Percentiles rank a stretch among this genome's conserved stretches.
These are phyloP conservation scores for Coprinopsis sp. DNA, from an alignment of 768 basidiomycete genomes.

Conservation along the genomic window DNA sequence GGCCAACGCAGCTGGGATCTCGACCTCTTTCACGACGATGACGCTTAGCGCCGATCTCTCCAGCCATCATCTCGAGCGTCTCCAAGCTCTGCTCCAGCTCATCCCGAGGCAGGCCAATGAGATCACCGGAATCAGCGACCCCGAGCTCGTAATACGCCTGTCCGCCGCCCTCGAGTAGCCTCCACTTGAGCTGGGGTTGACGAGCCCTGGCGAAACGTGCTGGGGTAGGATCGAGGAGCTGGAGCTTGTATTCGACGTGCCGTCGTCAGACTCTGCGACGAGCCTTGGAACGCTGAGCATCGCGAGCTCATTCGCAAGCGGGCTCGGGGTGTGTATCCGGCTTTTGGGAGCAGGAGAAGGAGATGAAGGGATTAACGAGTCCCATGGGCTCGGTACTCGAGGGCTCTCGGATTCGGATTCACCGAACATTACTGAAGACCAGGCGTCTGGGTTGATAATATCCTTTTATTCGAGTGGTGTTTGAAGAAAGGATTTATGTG, in stretches of 20 bases:
- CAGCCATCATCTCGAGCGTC: slow-evolving; percentile 91
- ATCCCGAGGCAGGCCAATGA: slow-evolving; percentile 68
- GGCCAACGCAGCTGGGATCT: slow-evolving; percentile 57
- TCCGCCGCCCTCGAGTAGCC: slow-evolving; percentile 79
- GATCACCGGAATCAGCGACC: slow-evolving; percentile 82
- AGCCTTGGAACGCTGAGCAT: slow-evolving; percentile 55
- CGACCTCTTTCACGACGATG: slow-evolving; percentile 85
- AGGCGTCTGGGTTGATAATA: not conserved
- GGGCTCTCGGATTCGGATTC: slow-evolving; percentile 80
- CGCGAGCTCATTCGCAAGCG: slow-evolving; percentile 24
- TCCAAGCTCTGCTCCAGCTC: slow-evolving; percentile 81
- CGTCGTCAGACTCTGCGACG: slow-evolving; percentile 75
- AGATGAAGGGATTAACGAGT: slow-evolving; percentile 59
- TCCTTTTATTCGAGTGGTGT: slow-evolving; percentile 4
- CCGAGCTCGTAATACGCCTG: slow-evolving; percentile 81
- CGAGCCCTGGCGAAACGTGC: slow-evolving; percentile 76
- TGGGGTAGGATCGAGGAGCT: slow-evolving; percentile 73
- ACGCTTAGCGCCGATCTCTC: slow-evolving; percentile 91
- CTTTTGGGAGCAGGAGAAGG: slow-evolving; percentile 32
- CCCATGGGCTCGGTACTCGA: slow-evolving; percentile 80
- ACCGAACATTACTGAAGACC: slow-evolving; percentile 60
- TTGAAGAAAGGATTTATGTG: slow-evolving; percentile 7
- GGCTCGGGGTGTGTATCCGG: slow-evolving; percentile 28
- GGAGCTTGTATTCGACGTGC: slow-evolving; percentile 93
- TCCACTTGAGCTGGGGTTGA: slow-evolving; percentile 97